Percentiles rank a stretch among this genome's conserved stretches.
These are phyloP conservation scores for Moniliophthora roreri DNA, from an alignment of 1,284 basidiomycete genomes.

Conservation along the genomic window DNA sequence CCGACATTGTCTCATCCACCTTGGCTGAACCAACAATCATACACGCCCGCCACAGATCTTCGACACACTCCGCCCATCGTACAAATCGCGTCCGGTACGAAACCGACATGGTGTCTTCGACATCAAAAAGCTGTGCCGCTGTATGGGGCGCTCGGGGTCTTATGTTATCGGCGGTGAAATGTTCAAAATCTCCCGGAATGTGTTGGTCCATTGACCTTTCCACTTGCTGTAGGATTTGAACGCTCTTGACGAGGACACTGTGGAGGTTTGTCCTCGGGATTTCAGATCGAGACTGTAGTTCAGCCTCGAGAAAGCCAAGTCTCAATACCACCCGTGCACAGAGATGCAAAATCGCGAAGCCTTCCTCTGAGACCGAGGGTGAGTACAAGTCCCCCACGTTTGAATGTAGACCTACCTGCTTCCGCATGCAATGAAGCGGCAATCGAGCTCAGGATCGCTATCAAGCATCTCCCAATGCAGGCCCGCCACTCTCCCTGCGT, in stretches of 20 bases:
- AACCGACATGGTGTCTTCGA: too few relatives aligned
- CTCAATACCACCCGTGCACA: slow-evolving; percentile 8
- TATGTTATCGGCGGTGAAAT: too few relatives aligned
- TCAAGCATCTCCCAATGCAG: slow-evolving; percentile 51
- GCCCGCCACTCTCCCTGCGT: slow-evolving; percentile 59
- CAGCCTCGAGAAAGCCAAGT: not conserved
- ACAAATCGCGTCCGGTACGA: slow-evolving; percentile 18
- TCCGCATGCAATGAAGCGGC: slow-evolving; percentile 27
- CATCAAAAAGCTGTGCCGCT: too few relatives aligned
- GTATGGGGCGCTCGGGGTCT: too few relatives aligned
- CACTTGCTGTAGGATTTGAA: too few relatives aligned
- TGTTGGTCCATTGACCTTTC: too few relatives aligned
- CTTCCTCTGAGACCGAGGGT: not conserved
- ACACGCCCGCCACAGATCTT: slow-evolving; percentile 56
- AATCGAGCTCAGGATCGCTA: slow-evolving; percentile 33
- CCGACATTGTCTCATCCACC: slow-evolving; percentile 10
- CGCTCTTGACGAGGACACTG: not conserved
- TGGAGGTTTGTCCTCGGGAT: not conserved
- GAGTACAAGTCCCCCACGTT: not conserved
- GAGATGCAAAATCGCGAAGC: slow-evolving; percentile 7
- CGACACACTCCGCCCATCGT: slow-evolving; percentile 55
- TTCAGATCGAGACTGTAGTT: not conserved
- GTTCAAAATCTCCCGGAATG: too few relatives aligned
- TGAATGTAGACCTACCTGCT: slow-evolving; percentile 8
- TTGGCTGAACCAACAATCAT: slow-evolving; percentile 33